Base-by-base conservation (phyloP, 202 grass and related monocot genomes). In the Bolboschoenoplectus hybrid region DNA sequence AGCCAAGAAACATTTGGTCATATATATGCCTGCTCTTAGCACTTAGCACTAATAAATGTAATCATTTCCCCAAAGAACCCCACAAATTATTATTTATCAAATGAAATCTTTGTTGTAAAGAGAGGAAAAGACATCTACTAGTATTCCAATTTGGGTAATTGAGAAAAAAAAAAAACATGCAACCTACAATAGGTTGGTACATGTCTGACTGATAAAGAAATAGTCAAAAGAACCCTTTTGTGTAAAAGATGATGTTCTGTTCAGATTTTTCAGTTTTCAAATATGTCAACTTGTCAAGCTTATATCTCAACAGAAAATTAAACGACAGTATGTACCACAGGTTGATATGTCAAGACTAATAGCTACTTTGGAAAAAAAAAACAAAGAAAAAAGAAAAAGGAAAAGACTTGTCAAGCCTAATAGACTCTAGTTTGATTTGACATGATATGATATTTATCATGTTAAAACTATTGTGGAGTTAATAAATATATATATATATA, bases 401-500 rank as follows among this genome's bases (percentile, higher is more conserved):
- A 38, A 68, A 7, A 41, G n/a, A 19, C 40, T 17, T 49, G 14
- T 72, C 43, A 17, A 46, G 16, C 68, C 41, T 19, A 72, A 64
- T 34, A 10, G 20, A 64, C 5, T 26, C 7, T 66, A 38, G 10
- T 66, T 66, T 38, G 9, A 66, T 66, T 5, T 9, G 70, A 74
- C 35, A 39, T 46, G 68, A 73, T n/a, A 73, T 73, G 39, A 73
- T 38, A 3, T 16, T 70, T 70, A 70, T 39, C 13, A 70, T 70
- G 20, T 70, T 70, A 13, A 17, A 45, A 74, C 19, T 11, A 74
- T n/a, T 49, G 9, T n/a, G 39, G 17, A 19, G 40, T 43, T 47
- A 11, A 20, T 35, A 26, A 0, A 26, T 26, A 26, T 26, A 26
- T 26, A 26, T 26, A 26, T 26, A 26, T 26, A 26, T 26, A 26